Conservation (phyloP, 345 rosid species). For the Acer campestre region DNA sequence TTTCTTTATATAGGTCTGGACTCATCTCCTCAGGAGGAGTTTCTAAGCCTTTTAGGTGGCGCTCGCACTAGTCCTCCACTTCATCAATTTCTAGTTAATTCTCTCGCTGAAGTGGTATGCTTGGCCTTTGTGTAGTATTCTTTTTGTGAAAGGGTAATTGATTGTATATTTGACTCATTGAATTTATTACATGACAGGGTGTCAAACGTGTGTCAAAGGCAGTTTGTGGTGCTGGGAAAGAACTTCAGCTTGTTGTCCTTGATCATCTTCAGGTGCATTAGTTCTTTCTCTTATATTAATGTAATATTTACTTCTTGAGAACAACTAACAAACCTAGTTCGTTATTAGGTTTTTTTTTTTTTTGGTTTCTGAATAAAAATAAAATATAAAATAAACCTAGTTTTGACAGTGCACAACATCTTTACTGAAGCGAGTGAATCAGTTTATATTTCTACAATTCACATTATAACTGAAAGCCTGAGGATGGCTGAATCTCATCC, state of each 20-base stretch:
- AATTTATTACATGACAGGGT: conserved; percentile 52
- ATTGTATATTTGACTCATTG: conserved; percentile 17
- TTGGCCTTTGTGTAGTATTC: conserved; percentile 22
- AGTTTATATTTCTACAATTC: not conserved
- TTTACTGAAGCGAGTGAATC: conserved; percentile 3
- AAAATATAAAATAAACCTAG: not conserved
- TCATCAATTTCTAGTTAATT: conserved; percentile 86
- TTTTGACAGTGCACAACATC: conserved; percentile 3
- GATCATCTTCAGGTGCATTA: conserved; percentile 83
- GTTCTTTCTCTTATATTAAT: conserved; percentile 20
- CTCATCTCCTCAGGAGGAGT: conserved; percentile 91
- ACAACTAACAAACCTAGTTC: not conserved
- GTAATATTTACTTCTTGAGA: conserved; percentile 5
- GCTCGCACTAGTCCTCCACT: conserved; percentile 88
- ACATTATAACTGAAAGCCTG: not conserved
- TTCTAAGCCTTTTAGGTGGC: conserved; percentile 89
- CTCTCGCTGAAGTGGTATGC: conserved; percentile 85
- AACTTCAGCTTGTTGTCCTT: conserved; percentile 78
- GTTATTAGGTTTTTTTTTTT: not conserved
- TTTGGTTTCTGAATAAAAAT: not conserved
- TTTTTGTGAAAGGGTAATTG: conserved; percentile 18
- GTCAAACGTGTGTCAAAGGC: conserved; percentile 83
- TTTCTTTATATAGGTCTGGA: conserved; percentile 60
- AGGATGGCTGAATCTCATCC: not conserved
- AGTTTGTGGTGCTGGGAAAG: conserved; percentile 89